Evolutionary conservation across 805 yeast genomes (phyloP).

Genomic region (Clavispora vitiphila): DNA sequence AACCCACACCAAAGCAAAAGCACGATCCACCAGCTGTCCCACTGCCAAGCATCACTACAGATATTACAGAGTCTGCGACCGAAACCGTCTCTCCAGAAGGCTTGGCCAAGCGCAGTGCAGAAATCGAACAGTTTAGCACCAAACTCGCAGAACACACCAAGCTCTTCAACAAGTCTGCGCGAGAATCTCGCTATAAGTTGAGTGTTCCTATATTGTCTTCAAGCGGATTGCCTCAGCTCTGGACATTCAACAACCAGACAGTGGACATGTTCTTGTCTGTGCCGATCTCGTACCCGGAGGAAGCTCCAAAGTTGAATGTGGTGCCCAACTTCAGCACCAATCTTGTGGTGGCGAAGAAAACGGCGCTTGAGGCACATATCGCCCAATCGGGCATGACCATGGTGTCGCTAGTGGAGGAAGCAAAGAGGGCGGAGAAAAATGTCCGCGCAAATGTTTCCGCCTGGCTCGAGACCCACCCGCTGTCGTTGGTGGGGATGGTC

Average conservation of each 20-base stretch:
- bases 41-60: no score
- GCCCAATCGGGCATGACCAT: slow-evolving; percentile 9
- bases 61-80: not conserved
- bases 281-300: slow-evolving; percentile 31
- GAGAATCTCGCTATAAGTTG: slow-evolving; percentile 28
- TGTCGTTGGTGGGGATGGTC: slow-evolving; percentile 20
- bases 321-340: slow-evolving; percentile 29
- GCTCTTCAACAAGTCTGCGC: slow-evolving; percentile 21
- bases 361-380: slow-evolving; percentile 5
- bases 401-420: slow-evolving; percentile 19
- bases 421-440: slow-evolving; percentile 24
- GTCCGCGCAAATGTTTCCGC: slow-evolving; percentile 19
- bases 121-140: slow-evolving; percentile 22
- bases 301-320: slow-evolving; percentile 17
- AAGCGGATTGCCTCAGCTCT: slow-evolving; percentile 21
- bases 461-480: slow-evolving; percentile 12
- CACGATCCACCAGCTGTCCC: no score
- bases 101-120: slow-evolving; percentile 11
- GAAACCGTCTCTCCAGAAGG: slow-evolving; percentile 4
- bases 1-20: no score
- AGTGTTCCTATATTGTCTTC: slow-evolving; percentile 22
- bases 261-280: slow-evolving; percentile 30
- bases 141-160: slow-evolving; percentile 23
- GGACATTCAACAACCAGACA: slow-evolving; percentile 18
- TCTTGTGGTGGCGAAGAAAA: slow-evolving; percentile 21